Evolutionary conservation across 2,329 filamentous ascomycete genomes (phyloP), one percentile per base, ranked within the genome.

Genomic region (Colletotrichum karsti): DNA sequence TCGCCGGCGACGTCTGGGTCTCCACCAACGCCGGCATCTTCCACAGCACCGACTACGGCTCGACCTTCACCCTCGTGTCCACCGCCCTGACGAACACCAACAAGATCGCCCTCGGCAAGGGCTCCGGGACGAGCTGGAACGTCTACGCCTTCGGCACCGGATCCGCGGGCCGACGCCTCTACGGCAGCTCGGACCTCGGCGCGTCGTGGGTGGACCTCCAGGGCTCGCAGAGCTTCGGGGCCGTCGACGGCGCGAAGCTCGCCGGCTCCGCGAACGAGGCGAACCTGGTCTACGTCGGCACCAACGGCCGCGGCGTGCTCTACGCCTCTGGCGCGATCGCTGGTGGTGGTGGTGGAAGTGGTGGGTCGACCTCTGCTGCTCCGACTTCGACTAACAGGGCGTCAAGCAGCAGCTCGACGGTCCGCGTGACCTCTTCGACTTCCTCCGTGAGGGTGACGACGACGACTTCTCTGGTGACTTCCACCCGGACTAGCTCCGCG

Each of bases 1-100:
- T 82, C 10, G 86, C 88, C 0, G 90, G 91, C n/a, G 87, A 90
- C 53, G 83, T 93, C 48, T 88, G 84, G 77, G 86, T 86, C 1
- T 88, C 87, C 2, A 89, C 87, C 0, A 80, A 88, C 62, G 77
- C 72, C 0, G 88, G 88, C 9, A 76, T 90, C 55, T 89, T 86
- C 78, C 83, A 83, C 71, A 87, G 84, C 9, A 84, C 82, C 13
- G 75, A 90, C 74, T 87, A 79, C 39, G 88, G 86, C 7, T 73
- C 75, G 4, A 80, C 80, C 2, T 89, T 88, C 70, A 77, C 80
- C 0, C 76, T 80, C 30, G 73, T 81, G 0, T 78, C 79, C 3
- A 73, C 75, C 0, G 69, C 64, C 4, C 69, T 86, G 18, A 83
- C 75, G 1, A 76, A 80, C 66, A 82, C 81, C 1, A 77, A 83